Conservation (phyloP, 2,329 filamentous ascomycete genomes). For the Allantophomopsis lycopodina region DNA sequence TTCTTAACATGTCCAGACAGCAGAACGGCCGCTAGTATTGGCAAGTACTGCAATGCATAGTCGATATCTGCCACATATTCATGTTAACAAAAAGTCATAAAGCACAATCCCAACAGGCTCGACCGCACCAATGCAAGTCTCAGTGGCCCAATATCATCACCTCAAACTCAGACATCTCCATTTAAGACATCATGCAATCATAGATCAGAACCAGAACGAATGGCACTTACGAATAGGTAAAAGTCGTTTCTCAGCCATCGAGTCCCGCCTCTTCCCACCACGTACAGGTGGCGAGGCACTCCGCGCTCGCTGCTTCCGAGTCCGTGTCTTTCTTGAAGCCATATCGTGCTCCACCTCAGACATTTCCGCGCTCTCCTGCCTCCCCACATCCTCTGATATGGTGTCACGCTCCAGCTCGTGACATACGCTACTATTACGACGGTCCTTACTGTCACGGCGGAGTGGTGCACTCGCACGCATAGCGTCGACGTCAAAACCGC, state of each 20-base stretch:
- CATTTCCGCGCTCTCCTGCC: no score
- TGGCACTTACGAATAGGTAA: conserved; percentile 1
- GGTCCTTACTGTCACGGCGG: background rate
- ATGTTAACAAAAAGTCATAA: conserved; percentile 2
- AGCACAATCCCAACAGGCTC: conserved; percentile 4
- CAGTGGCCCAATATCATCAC: no score
- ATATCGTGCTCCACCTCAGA: no score
- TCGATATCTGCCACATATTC: conserved; percentile 24
- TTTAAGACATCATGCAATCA: no score
- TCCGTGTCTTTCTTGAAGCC: no score
- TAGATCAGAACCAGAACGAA: no score
- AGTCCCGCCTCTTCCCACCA: no score
- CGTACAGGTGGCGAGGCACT: no score
- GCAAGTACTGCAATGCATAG: conserved; percentile 33
- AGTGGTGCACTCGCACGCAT: conserved; percentile 30
- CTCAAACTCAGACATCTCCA: no score
- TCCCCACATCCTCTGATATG: no score
- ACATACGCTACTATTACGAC: background rate
- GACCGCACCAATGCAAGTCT: no score
- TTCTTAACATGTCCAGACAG: conserved; percentile 34
- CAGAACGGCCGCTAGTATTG: conserved; percentile 39
- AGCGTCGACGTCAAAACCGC: conserved; percentile 34
- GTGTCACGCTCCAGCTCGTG: background rate
- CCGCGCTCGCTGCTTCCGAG: no score
- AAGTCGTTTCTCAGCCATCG: background rate